Evolutionary conservation across 2,329 filamentous ascomycete genomes (phyloP), one percentile per base, ranked within the genome.

Genomic region (Chlorencoelia australis): DNA sequence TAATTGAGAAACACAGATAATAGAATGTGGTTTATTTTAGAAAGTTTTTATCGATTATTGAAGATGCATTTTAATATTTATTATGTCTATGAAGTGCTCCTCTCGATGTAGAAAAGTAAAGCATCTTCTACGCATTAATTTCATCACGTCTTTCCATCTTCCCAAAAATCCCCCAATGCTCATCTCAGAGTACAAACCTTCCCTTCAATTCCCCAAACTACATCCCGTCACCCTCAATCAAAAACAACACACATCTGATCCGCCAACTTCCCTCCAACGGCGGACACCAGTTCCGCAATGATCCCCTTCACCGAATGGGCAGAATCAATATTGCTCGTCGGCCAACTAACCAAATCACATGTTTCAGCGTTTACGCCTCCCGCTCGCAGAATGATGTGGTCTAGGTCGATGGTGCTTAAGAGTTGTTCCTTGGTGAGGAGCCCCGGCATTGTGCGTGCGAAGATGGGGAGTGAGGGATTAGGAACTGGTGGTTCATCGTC

Each of bases 261-360:
- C 29, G 74, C 64, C 32, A 79, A 54, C 28, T 79, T 72, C 1
- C 69, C 63, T 0, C 82, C 82, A 29, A 85, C 57, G 8, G 73
- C 71, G 3, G 80, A 78, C 3, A 77, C 71, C 33, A 86, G 54
- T 50, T 86, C 79, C 1, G 75, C 79, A 40, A 87, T 67, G 22
- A 68, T 65, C 0, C 72, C 69, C 52, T 79, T 82, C 21, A 82
- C 56, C 1, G 66, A 66, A 4, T 59, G 57, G 13, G 62, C 56
- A 32, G 76, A 63, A 9, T 59, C 54, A 3, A 81, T 58, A 21
- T 61, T 59, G 30, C 70, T 65, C 1, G 60, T 52, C 0, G 73
- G 62, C 81, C 82, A 84, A 61, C 51, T 79, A 65, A 37, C 67
- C 55, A 2, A 60, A 8, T 35, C 33, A 4, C 13, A 14, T 1